Base-by-base conservation (phyloP, 1,284 basidiomycete species). In the Coriolopsis trogii region DNA sequence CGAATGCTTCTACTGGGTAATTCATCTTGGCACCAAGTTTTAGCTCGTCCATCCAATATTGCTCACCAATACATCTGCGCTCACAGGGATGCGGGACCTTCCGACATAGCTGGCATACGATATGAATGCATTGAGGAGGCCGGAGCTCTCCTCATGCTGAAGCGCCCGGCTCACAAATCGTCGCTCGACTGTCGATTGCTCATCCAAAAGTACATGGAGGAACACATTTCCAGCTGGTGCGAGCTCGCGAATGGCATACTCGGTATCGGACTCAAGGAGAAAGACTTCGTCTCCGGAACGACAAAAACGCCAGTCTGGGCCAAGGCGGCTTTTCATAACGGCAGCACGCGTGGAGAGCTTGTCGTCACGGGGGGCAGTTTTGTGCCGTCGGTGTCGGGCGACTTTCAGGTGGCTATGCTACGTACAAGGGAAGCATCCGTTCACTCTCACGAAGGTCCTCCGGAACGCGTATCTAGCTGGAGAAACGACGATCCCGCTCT, bases 91-190 rank as follows among this genome's bases (percentile, higher is more conserved):
- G 8, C 6, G 6, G 24, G 12, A 16, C 10, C 2, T 9, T n/a
- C n/a, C n/a, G 46, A 28, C 1, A 45, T 37, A 3, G 53, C 41
- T 6, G 39, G 31, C 20, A 40, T 53, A 20, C 36, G 30, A 6
- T 56, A 46, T 26, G 24, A 40, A 13, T 53, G 51, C 25, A 39
- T 28, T 0, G 42, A 41, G 2, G 44, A 53, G 8, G 28, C 26
- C 2, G 56, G 58, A 9, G 54, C 58, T 3, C 29, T 54, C 5
- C 46, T 59, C 28, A n/a, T 59, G 31, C 51, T 56, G 12, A n/a
- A 41, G 1, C 55, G 53, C 9, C 25, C 49, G 6, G 55, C 41
- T 3, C 20, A 42, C 4, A 26, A 42, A 0, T 26, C 37, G 20
- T 46, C 50, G 9, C 36, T 56, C 16, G 26, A 39, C 4, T 56